Percentiles rank a stretch among this genome's conserved stretches.
Evolutionary conservation across 192 early-diverging fungal genomes (phyloP).

Genomic region (Allomyces macrogynus): DNA sequence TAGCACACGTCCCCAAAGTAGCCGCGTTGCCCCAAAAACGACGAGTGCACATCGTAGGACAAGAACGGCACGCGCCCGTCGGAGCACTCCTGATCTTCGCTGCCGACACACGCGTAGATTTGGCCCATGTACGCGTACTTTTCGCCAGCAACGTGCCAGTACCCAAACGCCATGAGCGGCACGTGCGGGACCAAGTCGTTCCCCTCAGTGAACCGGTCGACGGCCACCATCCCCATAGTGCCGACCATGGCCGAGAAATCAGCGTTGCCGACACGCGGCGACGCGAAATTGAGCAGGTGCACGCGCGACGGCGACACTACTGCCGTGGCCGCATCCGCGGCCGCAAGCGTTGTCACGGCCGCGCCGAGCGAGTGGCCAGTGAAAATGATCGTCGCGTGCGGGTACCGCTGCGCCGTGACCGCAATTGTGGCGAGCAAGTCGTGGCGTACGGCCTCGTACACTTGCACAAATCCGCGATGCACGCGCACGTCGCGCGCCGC

Average conservation of each 20-base stretch:
- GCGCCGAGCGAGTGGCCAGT: not conserved
- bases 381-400: not conserved
- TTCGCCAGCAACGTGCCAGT: not conserved
- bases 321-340: not conserved
- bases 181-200: not conserved
- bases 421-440: not conserved
- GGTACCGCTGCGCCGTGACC: not conserved
- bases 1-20: not conserved
- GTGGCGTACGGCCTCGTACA: not conserved
- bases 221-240: not conserved
- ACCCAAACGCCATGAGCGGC: not conserved
- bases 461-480: not conserved
- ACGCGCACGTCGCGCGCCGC: not conserved
- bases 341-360: not conserved
- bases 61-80: not conserved
- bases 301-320: not conserved
- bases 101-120: not conserved
- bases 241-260: not conserved
- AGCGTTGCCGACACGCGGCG: not conserved
- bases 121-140: not conserved
- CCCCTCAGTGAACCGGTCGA: not conserved
- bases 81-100: not conserved
- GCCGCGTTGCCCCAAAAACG: not conserved
- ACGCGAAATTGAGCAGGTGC: not conserved
- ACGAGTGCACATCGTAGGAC: not conserved